Evolutionary conservation across 352 stramenopile species (phyloP).

Genomic region (Globisporangium ultimum): DNA sequence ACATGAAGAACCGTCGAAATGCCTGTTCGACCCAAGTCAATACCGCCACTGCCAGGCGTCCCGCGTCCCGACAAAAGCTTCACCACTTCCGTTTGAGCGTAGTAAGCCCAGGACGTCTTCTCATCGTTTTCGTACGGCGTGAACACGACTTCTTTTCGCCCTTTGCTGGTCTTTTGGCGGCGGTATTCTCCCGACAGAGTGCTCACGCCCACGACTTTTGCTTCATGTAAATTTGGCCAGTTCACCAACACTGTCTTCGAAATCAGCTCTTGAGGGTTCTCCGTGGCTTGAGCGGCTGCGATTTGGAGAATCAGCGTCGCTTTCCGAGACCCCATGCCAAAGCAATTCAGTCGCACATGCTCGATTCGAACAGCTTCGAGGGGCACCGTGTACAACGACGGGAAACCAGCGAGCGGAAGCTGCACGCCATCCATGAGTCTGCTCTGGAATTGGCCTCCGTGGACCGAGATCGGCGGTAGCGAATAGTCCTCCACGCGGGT

Average conservation of each 20-base stretch:
- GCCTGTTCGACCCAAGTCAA: conserved; percentile 90
- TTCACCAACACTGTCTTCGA: conserved; percentile 92
- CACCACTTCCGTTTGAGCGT: conserved; percentile 62
- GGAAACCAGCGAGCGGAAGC: conserved; percentile 73
- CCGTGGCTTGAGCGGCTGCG: conserved; percentile 16
- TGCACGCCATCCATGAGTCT: conserved; percentile 70
- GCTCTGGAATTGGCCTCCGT: conserved; percentile 65
- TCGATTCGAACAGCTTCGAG: conserved; percentile 56
- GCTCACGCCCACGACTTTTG: conserved; percentile 80
- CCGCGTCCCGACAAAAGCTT: conserved; percentile 73
- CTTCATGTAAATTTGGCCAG: conserved; percentile 98
- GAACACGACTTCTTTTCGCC: conserved; percentile 31
- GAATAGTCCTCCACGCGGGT: conserved; percentile 57
- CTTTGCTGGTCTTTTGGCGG: conserved; percentile 21
- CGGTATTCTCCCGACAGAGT: conserved; percentile 59
- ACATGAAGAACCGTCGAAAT: conserved; percentile 78
- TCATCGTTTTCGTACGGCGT: conserved; percentile 41
- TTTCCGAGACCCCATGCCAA: conserved; percentile 88
- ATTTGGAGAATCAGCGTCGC: conserved; percentile 72
- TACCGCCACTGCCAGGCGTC: conserved; percentile 85
- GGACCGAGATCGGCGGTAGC: conserved; percentile 38
- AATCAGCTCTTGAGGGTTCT: conserved; percentile 40
- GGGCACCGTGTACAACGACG: conserved; percentile 63
- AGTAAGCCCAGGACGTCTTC: conserved; percentile 65
- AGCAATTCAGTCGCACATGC: conserved; percentile 91